These are phyloP conservation scores for Tilletia setariae DNA, from an alignment of 1,284 basidiomycete species.

Conservation along the genomic window DNA sequence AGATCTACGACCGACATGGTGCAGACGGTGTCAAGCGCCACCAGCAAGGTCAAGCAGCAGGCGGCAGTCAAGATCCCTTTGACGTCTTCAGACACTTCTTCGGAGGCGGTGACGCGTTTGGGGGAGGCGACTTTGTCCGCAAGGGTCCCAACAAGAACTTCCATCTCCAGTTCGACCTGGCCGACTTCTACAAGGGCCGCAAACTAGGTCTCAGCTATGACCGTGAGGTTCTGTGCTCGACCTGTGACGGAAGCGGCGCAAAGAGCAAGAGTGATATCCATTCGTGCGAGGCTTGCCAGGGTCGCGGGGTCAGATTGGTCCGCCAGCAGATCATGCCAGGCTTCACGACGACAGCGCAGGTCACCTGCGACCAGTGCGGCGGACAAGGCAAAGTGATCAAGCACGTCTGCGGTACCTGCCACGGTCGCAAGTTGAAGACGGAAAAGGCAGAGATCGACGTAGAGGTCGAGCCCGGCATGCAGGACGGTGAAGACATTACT, in stretches of 20 bases:
- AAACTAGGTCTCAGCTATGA: constrained; percentile 40
- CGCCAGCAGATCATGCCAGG: constrained; percentile 54
- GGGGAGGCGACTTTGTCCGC: constrained; percentile 29
- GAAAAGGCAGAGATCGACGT: constrained; percentile 46
- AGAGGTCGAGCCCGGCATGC: constrained; percentile 43
- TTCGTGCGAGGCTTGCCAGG: constrained; percentile 42
- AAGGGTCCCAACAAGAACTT: constrained; percentile 48
- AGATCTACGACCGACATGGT: constrained; percentile 49
- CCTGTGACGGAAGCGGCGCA: constrained; percentile 51
- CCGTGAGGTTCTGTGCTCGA: constrained; percentile 45
- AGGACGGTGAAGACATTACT: constrained; percentile 43
- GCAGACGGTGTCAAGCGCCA: constrained; percentile 52
- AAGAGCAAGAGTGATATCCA: constrained; percentile 45
- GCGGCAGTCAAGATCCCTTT: constrained; percentile 40
- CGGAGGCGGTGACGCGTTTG: constrained; percentile 37
- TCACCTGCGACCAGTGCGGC: constrained; percentile 42
- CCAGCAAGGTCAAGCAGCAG: constrained; percentile 27
- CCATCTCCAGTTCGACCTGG: constrained; percentile 42
- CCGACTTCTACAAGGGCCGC: constrained; percentile 47
- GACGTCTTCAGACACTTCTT: constrained; percentile 53
- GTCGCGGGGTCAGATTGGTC: constrained; percentile 44
- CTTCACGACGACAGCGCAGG: constrained; percentile 46
- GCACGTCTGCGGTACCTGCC: constrained; percentile 40
- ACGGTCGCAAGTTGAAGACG: constrained; percentile 41
- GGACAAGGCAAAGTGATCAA: constrained; percentile 45